These are phyloP conservation scores for Xerocomellus intermedius DNA, from an alignment of 768 basidiomycete species.

Conservation along the genomic window DNA sequence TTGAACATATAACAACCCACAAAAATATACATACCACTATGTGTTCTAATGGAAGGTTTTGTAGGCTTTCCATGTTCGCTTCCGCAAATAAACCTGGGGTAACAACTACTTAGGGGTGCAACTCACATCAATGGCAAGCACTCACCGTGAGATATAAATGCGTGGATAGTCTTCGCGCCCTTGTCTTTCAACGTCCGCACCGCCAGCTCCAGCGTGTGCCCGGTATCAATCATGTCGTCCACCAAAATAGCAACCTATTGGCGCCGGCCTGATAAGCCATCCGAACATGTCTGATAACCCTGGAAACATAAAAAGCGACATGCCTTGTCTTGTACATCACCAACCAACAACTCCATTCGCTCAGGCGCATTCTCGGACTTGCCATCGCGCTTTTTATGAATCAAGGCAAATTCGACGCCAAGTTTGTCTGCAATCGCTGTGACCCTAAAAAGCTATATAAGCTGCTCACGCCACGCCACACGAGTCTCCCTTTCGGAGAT, in stretches of 20 bases:
- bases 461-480: background rate
- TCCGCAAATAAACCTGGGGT: conserved; percentile 74
- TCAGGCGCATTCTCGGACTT: conserved; percentile 65
- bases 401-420: conserved; percentile 91
- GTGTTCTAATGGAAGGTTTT: conserved; percentile 73
- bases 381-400: conserved; percentile 85
- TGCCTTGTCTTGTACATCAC: conserved; percentile 89
- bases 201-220: conserved; percentile 83
- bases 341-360: conserved; percentile 91
- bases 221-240: conserved; percentile 99
- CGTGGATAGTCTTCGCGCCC: conserved; percentile 85
- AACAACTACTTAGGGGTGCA: conserved; percentile 4
- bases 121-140: conserved; percentile 5
- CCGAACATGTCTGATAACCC: background rate
- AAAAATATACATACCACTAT: conserved; percentile 64
- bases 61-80: conserved; percentile 62
- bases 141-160: conserved; percentile 88
- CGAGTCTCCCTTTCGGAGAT: background rate
- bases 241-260: conserved; percentile 86
- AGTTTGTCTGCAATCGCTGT: conserved; percentile 96
- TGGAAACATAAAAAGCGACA: background rate
- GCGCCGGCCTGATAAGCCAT: conserved; percentile 8
- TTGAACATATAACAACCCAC: background rate
- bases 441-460: conserved; percentile 52
- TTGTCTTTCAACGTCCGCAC: conserved; percentile 83